phyloP scores from a whole-genome alignment of 129 eudicot genomes.

The Logfia minima region DNA sequence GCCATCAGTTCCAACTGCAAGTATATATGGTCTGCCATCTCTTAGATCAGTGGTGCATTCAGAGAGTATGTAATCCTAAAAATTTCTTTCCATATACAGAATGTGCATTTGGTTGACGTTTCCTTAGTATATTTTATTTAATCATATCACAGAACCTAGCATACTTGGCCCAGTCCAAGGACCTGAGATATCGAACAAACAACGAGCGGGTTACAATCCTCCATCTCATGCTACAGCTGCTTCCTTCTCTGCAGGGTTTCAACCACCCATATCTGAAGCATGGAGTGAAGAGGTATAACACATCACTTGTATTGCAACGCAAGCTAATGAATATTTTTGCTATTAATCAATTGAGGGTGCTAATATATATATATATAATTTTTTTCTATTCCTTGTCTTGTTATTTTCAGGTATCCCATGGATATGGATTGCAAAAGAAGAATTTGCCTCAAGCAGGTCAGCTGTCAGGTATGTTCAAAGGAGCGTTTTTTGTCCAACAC shows the following conservation, averaged over 20 bases:
- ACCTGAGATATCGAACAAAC: slow-evolving; percentile 49
- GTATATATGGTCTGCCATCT: slow-evolving; percentile 48
- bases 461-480: slow-evolving; percentile 45
- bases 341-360: neutral
- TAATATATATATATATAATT: neutral
- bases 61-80: slow-evolving; percentile 56
- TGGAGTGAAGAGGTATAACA: slow-evolving; percentile 61
- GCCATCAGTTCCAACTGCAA: slow-evolving; percentile 42
- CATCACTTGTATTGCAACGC: neutral
- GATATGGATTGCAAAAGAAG: slow-evolving; percentile 46
- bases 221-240: slow-evolving; percentile 36
- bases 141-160: slow-evolving; percentile 59
- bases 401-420: slow-evolving; percentile 45
- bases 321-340: neutral
- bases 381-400: neutral
- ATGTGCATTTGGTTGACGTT: neutral
- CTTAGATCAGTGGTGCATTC: slow-evolving; percentile 44
- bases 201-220: slow-evolving; percentile 40
- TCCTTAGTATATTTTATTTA: neutral
- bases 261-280: slow-evolving; percentile 37
- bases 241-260: slow-evolving; percentile 42
- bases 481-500: slow-evolving; percentile 1
- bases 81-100: neutral
- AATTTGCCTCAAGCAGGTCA: slow-evolving; percentile 40
- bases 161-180: slow-evolving; percentile 62